phyloP scores from a whole-genome alignment of 352 stramenopile species.

The Globisporangium orthogonon region DNA sequence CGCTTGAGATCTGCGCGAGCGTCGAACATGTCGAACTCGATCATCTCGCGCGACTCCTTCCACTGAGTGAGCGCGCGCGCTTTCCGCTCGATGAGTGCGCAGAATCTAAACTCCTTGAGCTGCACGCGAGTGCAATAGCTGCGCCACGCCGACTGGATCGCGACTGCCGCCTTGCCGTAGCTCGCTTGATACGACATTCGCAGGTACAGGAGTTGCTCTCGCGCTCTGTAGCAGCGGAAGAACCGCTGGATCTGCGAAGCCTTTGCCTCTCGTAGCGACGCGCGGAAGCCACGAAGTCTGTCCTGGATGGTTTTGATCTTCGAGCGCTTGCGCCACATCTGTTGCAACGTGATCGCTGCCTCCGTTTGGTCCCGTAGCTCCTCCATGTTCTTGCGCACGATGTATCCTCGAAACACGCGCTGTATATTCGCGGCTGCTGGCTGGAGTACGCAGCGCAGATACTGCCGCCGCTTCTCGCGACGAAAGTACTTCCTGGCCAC shows the following conservation, averaged over 20 bases:
- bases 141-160: conserved; percentile 66
- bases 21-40: conserved; percentile 69
- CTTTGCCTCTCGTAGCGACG: conserved; percentile 28
- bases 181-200: conserved; percentile 30
- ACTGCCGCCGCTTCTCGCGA: conserved; percentile 35
- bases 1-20: conserved; percentile 51
- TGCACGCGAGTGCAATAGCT: conserved; percentile 50
- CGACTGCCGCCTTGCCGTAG: conserved; percentile 50
- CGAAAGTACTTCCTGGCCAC: conserved; percentile 50
- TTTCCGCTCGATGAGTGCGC: conserved; percentile 58
- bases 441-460: conserved; percentile 35
- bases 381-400: conserved; percentile 47
- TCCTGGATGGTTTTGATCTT: conserved; percentile 34
- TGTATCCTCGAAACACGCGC: conserved; percentile 61
- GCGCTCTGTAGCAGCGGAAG: conserved; percentile 55
- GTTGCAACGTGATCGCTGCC: conserved; percentile 66
- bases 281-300: conserved; percentile 34
- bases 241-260: conserved; percentile 44
- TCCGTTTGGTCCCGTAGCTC: conserved; percentile 47
- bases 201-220: conserved; percentile 28
- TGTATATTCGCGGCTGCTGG: conserved; percentile 51
- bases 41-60: conserved; percentile 59
- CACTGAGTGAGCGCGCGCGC: conserved; percentile 38
- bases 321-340: conserved; percentile 57
- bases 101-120: conserved; percentile 63